phyloP scores from a whole-genome alignment of 257 asterid genomes.

The Marsdenia floribunda region DNA sequence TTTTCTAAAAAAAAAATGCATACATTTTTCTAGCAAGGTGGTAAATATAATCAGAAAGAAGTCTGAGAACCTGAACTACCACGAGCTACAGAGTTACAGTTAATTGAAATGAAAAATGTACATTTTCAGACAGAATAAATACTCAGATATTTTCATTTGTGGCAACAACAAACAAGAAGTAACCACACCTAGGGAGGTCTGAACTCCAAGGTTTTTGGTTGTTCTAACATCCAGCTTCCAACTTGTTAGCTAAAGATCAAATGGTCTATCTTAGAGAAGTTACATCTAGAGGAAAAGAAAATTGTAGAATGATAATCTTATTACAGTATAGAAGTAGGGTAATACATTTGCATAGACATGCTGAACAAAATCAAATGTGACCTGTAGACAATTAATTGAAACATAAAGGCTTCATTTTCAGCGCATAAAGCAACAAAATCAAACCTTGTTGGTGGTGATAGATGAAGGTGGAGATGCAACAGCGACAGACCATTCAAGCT shows the following conservation, averaged over 20 bases:
- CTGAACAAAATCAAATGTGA: not conserved
- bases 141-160: not conserved
- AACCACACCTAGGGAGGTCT: not conserved
- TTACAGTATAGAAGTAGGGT: not conserved
- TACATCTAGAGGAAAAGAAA: not conserved
- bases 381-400: not conserved
- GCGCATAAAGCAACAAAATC: conserved; percentile 16
- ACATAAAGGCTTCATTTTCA: not conserved
- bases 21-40: not conserved
- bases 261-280: not conserved
- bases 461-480: conserved; percentile 78
- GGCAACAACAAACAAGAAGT: not conserved
- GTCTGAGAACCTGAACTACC: not conserved
- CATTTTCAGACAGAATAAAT: not conserved
- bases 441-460: conserved; percentile 80
- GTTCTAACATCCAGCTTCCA: not conserved
- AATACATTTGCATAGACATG: not conserved
- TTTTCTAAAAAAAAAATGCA: not conserved
- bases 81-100: not conserved
- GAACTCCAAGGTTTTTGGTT: not conserved
- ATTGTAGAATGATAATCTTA: not conserved
- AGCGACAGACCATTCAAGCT: conserved; percentile 86
- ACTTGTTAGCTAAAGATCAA: not conserved
- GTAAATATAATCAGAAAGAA: not conserved
- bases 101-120: not conserved